Conservation (phyloP, 495 filamentous ascomycete species). For the Penicillium crystallinum region DNA sequence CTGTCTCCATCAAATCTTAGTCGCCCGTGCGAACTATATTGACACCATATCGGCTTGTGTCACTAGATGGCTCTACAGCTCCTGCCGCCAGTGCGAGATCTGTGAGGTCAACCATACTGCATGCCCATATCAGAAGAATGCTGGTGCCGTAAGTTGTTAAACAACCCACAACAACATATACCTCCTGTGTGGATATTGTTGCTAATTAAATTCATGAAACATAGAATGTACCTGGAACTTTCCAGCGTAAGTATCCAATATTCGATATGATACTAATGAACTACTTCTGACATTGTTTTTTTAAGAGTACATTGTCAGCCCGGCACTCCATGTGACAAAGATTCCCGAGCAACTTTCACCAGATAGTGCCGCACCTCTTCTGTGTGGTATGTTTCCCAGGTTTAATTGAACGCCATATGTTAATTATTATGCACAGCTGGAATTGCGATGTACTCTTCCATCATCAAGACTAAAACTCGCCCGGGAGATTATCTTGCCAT, state of each 20-base stretch:
- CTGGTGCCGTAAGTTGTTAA: constrained; percentile 30
- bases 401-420: neutral
- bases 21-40: neutral
- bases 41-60: neutral
- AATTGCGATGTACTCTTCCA: constrained; percentile 46
- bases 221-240: constrained; percentile 43
- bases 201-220: neutral
- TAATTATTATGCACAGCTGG: constrained; percentile 27
- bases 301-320: constrained; percentile 38
- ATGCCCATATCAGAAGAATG: constrained; percentile 41
- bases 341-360: constrained; percentile 32
- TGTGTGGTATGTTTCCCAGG: constrained; percentile 30
- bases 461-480: constrained; percentile 38
- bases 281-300: neutral
- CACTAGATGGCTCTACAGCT: constrained; percentile 41
- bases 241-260: constrained; percentile 31
- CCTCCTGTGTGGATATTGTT: neutral
- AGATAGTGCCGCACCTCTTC: constrained; percentile 34
- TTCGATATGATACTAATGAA: no score
- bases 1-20: constrained; percentile 1
- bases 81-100: constrained; percentile 42
- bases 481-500: constrained; percentile 40
- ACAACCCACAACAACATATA: neutral
- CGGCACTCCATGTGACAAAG: constrained; percentile 36
- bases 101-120: constrained; percentile 42